These are phyloP conservation scores for Scorias spongiosa DNA, from an alignment of 2,329 filamentous ascomycete genomes.

Conservation along the genomic window DNA sequence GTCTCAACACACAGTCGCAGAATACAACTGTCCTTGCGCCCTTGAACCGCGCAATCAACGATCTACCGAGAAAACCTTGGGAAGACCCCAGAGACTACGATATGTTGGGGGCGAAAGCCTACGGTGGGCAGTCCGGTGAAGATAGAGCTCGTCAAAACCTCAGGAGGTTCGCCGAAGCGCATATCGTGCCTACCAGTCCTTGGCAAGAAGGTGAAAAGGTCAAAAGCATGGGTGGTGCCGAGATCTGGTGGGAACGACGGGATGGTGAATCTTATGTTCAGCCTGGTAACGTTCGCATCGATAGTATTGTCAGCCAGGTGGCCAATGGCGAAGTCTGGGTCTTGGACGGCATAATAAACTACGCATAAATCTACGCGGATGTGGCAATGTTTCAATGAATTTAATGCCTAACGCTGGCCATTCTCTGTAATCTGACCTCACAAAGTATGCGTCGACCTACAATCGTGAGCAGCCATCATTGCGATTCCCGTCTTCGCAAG, in stretches of 20 bases:
- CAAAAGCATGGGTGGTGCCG: slow-evolving; percentile 51
- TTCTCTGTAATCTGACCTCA: no score
- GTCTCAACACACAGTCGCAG: slow-evolving; percentile 48
- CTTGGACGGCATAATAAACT: slow-evolving; percentile 45
- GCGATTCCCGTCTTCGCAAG: no score
- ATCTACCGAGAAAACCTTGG: slow-evolving; percentile 74
- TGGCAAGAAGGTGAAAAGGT: slow-evolving; percentile 57
- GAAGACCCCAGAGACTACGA: slow-evolving; percentile 60
- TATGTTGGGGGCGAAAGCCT: slow-evolving; percentile 51
- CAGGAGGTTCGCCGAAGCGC: slow-evolving; percentile 67
- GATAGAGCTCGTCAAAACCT: slow-evolving; percentile 66
- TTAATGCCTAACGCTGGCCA: no score
- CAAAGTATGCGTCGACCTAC: no score
- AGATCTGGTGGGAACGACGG: slow-evolving; percentile 70
- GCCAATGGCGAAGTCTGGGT: slow-evolving; percentile 86
- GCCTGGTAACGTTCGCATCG: slow-evolving; percentile 66
- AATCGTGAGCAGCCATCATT: no score
- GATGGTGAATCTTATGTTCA: slow-evolving; percentile 56
- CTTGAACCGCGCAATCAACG: slow-evolving; percentile 64
- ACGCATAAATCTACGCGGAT: slow-evolving; percentile 15
- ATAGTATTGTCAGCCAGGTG: slow-evolving; percentile 57
- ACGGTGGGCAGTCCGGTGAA: slow-evolving; percentile 59
- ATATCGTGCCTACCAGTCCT: slow-evolving; percentile 60
- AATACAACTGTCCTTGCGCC: slow-evolving; percentile 84
- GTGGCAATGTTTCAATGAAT: no score